Base-by-base conservation (phyloP, 1,284 basidiomycete genomes). In the Trametes pubescens region DNA sequence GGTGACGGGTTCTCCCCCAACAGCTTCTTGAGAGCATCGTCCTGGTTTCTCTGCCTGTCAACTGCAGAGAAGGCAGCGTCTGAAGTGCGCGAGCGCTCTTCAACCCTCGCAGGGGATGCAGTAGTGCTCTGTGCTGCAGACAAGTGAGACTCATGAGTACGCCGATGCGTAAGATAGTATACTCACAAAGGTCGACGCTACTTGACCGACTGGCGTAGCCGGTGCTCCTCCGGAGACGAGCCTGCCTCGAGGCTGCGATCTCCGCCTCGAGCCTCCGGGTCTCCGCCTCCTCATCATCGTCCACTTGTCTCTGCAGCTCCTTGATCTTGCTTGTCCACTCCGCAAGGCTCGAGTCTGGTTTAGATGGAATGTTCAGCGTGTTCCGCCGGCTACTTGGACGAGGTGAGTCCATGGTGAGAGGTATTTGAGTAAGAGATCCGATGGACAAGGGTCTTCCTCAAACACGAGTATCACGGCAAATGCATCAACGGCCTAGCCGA, bases 241-340 rank as follows among this genome's bases (percentile, higher is more conserved):
- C 91, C 46, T 88, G 76, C 58, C 91, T 79, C 32, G 91, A 90
- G 32, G 88, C 84, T 53, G 82, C 82, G 66, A 93, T 93, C 76
- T 93, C 91, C 67, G 91, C 85, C 75, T 93, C 91, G 1, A 93
- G 81, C 63, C 85, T 81, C 57, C 81, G 84, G 69, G 91, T 86
- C 70, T 93, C 92, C 7, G 81, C 84, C 73, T 91, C 91, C 66
- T 92, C 91, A 67, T 92, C 89, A 21, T 87, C 87, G 68, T 93
- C 91, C 35, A 92, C 89, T 72, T 92, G 90, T 59, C 86, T 84
- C 74, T 92, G 91, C 73, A 93, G 77, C 14, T 86, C 89, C 75
- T 89, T 90, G 76, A 93, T 92, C 78, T 83, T 88, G 75, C 79
- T 89, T 18, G 91, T 85, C 91, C 91, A 93, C 75, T 93, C 91